Base-by-base conservation (phyloP, 108 stramenopile genomes). In the Poteriospumella lacustris region DNA sequence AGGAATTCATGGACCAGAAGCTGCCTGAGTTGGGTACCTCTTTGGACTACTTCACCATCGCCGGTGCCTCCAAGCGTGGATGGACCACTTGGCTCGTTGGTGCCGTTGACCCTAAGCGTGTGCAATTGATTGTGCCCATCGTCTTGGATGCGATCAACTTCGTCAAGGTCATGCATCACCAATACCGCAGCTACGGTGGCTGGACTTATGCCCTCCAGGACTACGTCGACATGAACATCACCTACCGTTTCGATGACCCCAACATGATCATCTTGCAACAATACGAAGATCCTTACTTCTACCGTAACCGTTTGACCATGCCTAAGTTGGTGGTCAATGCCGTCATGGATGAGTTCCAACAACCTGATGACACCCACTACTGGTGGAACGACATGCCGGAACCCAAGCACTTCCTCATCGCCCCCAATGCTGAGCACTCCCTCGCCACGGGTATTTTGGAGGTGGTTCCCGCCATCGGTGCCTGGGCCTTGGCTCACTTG, bases 71-170 rank as follows among this genome's bases (percentile, higher is more conserved):
- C 59, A 82, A 82, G 64, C 68, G 82, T 19, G 82, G 82, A 24
- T 82, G 78, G 78, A 79, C 68, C n/a, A 82, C 82, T 0, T 82
- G 82, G 82, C 59, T 79, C 39, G 59, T 68, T 33, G 82, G 78
- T 9, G 82, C 82, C 26, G 78, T 79, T 2, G 75, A 81, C 39
- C 58, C 76, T 58, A 28, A 39, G 3, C 78, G 82, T 40, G 82
- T 82, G 1, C 36, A 59, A 12, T 59, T 59, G 0, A 79, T 79
- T 58, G 82, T 68, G 31, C 82, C 82, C 40, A 79, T 82, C 58
- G 82, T 82, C 9, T 42, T 82, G 56, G 82, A 82, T 77, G 39
- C 76, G 29, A 26, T 82, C 29, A 69, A 82, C 58, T 76, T 82
- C 43, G 33, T 31, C 1, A 26, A 73, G 24, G 38, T 43, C 59